A percentile compares a stretch with the other conserved stretches of the same genome.
Evolutionary conservation across 2,329 filamentous ascomycete species (phyloP).

Genomic region (Chaetomiaceae sp.): DNA sequence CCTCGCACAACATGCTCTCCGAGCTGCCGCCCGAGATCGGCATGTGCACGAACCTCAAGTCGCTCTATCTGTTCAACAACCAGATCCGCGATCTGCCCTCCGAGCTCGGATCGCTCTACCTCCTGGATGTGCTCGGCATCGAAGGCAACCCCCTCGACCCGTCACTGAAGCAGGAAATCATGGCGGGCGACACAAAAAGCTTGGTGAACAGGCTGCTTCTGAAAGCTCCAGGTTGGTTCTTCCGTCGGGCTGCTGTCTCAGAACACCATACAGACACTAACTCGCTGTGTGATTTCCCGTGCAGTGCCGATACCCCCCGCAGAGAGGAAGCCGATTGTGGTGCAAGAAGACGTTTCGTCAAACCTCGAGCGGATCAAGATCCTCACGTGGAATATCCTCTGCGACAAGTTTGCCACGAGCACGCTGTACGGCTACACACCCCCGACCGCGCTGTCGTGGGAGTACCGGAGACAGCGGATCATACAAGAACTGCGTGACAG

Average conservation of each 20-base stretch:
- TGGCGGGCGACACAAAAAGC: constrained; percentile 80
- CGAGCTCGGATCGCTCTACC: constrained; percentile 83
- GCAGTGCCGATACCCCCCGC: constrained; percentile 73
- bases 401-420: constrained; percentile 84
- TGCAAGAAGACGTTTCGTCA: constrained; percentile 59
- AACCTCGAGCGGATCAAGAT: constrained; percentile 69
- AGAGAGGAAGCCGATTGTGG: constrained; percentile 70
- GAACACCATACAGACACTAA: no score
- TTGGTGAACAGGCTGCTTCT: constrained; percentile 80
- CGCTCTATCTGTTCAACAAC: constrained; percentile 85
- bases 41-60: constrained; percentile 90
- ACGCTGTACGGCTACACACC: constrained; percentile 88
- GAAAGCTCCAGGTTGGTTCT: constrained; percentile 69
- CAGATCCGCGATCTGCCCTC: constrained; percentile 73
- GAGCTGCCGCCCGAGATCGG: constrained; percentile 85
- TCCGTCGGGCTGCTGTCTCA: neutral
- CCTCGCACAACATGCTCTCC: constrained; percentile 79
- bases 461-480: constrained; percentile 76
- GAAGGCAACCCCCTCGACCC: constrained; percentile 83
- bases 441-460: constrained; percentile 74
- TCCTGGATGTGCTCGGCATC: constrained; percentile 82
- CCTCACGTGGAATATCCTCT: constrained; percentile 92
- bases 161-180: constrained; percentile 71
- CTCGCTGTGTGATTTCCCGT: neutral
- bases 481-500: constrained; percentile 72